Evolutionary conservation across 176 grass and related monocot species (phyloP).

Genomic region (Carex kokanica): DNA sequence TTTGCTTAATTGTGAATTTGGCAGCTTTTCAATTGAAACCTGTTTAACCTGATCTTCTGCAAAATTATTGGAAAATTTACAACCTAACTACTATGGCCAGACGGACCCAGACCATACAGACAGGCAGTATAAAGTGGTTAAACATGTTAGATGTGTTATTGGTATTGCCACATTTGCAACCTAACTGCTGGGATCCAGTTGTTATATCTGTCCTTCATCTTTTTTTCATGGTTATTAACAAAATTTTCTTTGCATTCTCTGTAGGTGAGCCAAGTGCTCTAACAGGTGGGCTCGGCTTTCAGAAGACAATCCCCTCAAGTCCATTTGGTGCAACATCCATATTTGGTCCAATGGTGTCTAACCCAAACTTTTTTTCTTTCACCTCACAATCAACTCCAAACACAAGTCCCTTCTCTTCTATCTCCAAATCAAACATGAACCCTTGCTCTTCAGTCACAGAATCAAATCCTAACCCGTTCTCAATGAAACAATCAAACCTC

Average conservation of each 20-base stretch:
- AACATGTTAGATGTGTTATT: neutral
- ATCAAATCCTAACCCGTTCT: conserved; percentile 23
- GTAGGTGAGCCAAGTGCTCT: conserved; percentile 12
- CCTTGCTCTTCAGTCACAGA: neutral
- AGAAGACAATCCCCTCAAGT: neutral
- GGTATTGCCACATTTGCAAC: neutral
- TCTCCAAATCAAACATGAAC: neutral
- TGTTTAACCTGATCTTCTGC: neutral
- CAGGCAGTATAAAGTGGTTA: neutral
- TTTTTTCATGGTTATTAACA: neutral
- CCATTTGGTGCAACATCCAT: neutral
- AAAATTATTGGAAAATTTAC: neutral
- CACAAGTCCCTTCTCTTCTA: neutral
- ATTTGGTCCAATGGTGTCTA: neutral
- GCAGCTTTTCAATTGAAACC: neutral
- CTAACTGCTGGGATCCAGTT: neutral
- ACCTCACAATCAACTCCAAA: conserved; percentile 22
- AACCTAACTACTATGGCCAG: neutral
- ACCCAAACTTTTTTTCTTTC: conserved; percentile 20
- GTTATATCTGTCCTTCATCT: neutral
- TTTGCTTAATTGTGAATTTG: neutral
- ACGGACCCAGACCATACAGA: neutral
- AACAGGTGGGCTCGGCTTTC: neutral
- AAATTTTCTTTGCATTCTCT: neutral
- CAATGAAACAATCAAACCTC: neutral